phyloP scores from a whole-genome alignment of 352 stramenopile species.

The Blastocystis sp. region DNA sequence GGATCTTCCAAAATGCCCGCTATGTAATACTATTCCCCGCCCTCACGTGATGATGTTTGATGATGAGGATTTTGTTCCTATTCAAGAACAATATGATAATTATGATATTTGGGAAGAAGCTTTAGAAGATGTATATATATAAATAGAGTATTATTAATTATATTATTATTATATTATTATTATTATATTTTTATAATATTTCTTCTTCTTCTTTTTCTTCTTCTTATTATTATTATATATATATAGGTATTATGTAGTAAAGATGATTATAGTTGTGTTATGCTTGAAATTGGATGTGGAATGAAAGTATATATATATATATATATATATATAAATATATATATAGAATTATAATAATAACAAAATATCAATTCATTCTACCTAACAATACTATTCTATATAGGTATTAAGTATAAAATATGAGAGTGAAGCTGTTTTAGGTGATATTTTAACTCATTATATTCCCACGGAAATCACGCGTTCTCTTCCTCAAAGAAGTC shows the following conservation, averaged over 20 bases:
- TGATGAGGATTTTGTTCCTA: constrained; percentile 25
- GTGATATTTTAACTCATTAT: constrained; percentile 14
- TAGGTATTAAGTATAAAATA: too few relatives aligned
- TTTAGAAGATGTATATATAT: not conserved
- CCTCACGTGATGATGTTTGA: constrained; percentile 32
- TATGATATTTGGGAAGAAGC: constrained; percentile 31
- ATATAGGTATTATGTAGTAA: too few relatives aligned
- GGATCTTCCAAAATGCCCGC: not conserved
- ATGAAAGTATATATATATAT: not conserved
- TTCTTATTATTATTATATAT: too few relatives aligned
- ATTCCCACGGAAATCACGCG: too few relatives aligned
- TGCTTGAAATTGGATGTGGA: constrained; percentile 28
- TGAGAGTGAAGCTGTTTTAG: constrained; percentile 27
- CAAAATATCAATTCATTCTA: too few relatives aligned
- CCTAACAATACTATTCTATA: too few relatives aligned
- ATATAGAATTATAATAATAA: too few relatives aligned
- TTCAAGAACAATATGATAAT: constrained; percentile 13
- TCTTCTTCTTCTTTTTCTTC: too few relatives aligned
- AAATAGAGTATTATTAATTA: constrained; percentile 8
- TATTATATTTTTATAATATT: constrained; percentile 4
- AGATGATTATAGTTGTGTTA: too few relatives aligned
- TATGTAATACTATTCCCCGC: not conserved
- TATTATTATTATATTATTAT: constrained; percentile 14
- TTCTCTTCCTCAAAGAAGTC: too few relatives aligned
- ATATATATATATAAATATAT: not conserved